Conservation (phyloP, 768 basidiomycete species). For the Xerocomellus chrysenteron region DNA sequence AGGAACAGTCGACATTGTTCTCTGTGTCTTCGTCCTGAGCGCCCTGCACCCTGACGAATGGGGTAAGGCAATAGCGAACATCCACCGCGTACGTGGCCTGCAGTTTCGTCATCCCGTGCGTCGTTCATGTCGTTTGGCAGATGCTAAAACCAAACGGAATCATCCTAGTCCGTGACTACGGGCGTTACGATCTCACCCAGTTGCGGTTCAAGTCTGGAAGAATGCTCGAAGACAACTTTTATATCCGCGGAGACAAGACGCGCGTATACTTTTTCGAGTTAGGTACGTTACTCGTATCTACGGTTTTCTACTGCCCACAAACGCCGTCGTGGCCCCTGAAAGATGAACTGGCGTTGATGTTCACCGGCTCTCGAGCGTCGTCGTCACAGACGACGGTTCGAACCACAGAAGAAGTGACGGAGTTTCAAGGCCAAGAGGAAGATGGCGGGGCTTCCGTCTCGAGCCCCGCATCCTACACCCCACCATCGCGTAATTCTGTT, state of each 20-base stretch:
- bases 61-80: constrained; percentile 76
- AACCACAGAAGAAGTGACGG: constrained; percentile 37
- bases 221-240: constrained; percentile 91
- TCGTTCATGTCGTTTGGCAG: constrained; percentile 37
- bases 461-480: constrained; percentile 8
- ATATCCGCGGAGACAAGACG: constrained; percentile 95
- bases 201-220: constrained; percentile 87
- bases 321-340: background rate
- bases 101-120: background rate
- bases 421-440: constrained; percentile 25
- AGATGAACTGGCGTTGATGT: constrained; percentile 81
- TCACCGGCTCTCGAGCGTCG: constrained; percentile 60
- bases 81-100: constrained; percentile 57
- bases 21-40: constrained; percentile 92
- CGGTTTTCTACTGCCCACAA: background rate
- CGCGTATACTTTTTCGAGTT: constrained; percentile 96
- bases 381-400: constrained; percentile 30
- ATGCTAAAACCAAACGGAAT: constrained; percentile 89
- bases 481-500: constrained; percentile 1
- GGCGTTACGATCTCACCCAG: constrained; percentile 92
- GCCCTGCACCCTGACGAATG: constrained; percentile 95
- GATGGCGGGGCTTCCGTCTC: constrained; percentile 4
- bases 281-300: constrained; percentile 42
- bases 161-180: constrained; percentile 90
- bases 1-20: constrained; percentile 78